Evolutionary conservation across 805 yeast species (phyloP).

Genomic region (Wickerhamomyces sydowiorum): DNA sequence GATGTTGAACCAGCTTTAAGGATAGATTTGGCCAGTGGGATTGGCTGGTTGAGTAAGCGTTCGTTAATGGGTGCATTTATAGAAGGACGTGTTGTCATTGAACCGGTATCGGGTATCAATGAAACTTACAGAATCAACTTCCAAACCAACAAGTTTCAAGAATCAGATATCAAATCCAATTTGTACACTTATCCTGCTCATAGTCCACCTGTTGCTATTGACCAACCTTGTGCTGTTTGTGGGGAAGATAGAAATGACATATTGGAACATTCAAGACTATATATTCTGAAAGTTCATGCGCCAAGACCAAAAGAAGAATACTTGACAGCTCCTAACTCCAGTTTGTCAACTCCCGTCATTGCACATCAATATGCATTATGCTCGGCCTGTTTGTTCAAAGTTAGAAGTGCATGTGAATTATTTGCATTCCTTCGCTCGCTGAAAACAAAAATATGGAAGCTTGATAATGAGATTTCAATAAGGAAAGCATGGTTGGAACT

Average conservation of each 20-base stretch:
- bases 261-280: constrained; percentile 72
- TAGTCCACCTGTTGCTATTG: constrained; percentile 68
- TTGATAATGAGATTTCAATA: constrained; percentile 37
- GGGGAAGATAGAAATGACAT: constrained; percentile 70
- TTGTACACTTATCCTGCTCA: constrained; percentile 38
- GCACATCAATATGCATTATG: constrained; percentile 62
- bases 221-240: constrained; percentile 76
- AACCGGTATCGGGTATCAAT: constrained; percentile 81
- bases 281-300: constrained; percentile 50
- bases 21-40: constrained; percentile 57
- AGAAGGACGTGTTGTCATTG: constrained; percentile 77
- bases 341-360: constrained; percentile 20
- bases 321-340: constrained; percentile 14
- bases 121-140: constrained; percentile 52
- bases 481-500: constrained; percentile 61
- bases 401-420: constrained; percentile 79
- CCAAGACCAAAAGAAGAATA: constrained; percentile 25
- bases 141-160: constrained; percentile 15
- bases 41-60: constrained; percentile 57
- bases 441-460: constrained; percentile 50
- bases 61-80: constrained; percentile 60
- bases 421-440: constrained; percentile 70
- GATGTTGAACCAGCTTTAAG: constrained; percentile 75
- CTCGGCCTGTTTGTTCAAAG: constrained; percentile 70
- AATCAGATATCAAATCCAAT: constrained; percentile 25